A percentile compares a stretch with the other conserved stretches of the same genome.
These are phyloP conservation scores for Corymbia maculata DNA, from an alignment of 345 rosid species.

Conservation along the genomic window DNA sequence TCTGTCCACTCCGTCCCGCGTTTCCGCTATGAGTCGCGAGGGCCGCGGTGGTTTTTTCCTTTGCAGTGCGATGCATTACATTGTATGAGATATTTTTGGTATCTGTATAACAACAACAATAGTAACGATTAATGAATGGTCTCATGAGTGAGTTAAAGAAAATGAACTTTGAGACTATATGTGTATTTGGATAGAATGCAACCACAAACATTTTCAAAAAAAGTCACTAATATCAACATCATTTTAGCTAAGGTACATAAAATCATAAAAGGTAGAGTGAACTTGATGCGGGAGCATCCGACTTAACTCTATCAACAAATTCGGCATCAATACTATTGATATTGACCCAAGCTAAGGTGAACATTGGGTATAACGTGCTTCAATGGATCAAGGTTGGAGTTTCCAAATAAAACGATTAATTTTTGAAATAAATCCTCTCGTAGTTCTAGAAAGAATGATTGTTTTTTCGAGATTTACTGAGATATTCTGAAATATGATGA, in stretches of 20 bases:
- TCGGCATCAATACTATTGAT: no score
- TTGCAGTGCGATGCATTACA: neutral
- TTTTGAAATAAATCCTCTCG: no score
- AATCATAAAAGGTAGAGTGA: neutral
- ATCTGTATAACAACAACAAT: neutral
- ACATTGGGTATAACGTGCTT: no score
- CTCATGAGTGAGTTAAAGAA: neutral
- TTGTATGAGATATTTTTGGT: neutral
- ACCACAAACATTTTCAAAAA: neutral
- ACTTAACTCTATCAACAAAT: no score
- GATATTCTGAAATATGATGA: no score
- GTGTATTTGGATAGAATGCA: neutral
- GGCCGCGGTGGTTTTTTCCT: neutral
- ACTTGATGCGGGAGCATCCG: no score
- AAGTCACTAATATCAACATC: neutral
- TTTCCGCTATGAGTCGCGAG: neutral
- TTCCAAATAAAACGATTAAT: no score
- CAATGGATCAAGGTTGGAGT: no score
- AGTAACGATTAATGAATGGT: neutral
- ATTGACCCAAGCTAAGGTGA: no score
- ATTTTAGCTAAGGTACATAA: neutral
- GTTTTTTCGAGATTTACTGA: no score
- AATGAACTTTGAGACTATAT: neutral
- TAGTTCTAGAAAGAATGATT: no score
- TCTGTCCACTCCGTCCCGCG: neutral